Conservation (phyloP, 176 grass and related monocot species). For the Oryza australiensis region DNA sequence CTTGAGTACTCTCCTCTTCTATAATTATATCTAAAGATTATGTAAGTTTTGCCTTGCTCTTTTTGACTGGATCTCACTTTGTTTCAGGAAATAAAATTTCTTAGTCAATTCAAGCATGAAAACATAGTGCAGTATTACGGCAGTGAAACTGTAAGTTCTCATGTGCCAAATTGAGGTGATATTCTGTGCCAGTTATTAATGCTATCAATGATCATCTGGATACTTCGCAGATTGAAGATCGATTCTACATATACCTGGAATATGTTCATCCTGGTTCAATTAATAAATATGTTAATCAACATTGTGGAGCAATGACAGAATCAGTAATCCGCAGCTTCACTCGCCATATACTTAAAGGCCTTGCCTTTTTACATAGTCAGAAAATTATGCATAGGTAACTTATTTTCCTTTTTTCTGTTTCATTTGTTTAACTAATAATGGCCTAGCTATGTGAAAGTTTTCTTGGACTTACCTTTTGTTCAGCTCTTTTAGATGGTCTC, state of each 20-base stretch:
- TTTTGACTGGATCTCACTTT: slow-evolving; percentile 37
- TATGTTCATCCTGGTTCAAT: slow-evolving; percentile 99
- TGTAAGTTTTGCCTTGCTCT: slow-evolving; percentile 14
- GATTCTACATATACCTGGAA: slow-evolving; percentile 96
- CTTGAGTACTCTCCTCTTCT: slow-evolving; percentile 20
- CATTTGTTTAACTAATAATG: background rate
- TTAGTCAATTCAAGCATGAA: slow-evolving; percentile 98
- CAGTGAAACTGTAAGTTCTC: slow-evolving; percentile 83
- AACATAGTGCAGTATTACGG: slow-evolving; percentile 99
- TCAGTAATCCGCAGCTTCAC: slow-evolving; percentile 95
- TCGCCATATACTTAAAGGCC: slow-evolving; percentile 89
- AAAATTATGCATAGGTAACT: slow-evolving; percentile 63
- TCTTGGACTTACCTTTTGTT: slow-evolving; percentile 2
- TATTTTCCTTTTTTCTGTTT: slow-evolving; percentile 21
- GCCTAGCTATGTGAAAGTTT: slow-evolving; percentile 2
- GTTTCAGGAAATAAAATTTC: slow-evolving; percentile 96
- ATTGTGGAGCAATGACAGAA: slow-evolving; percentile 91
- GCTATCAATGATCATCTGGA: slow-evolving; percentile 31
- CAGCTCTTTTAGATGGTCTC: slow-evolving; percentile 2
- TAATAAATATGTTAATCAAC: slow-evolving; percentile 87
- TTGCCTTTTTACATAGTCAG: slow-evolving; percentile 92
- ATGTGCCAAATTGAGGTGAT: background rate
- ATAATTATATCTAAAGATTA: slow-evolving; percentile 16
- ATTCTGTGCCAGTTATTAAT: slow-evolving; percentile 24
- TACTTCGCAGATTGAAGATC: slow-evolving; percentile 52